A percentile compares a stretch with the other conserved stretches of the same genome.
Conservation (phyloP, 2,329 filamentous ascomycete genomes). For the Colletotrichum tamarilloi region DNA sequence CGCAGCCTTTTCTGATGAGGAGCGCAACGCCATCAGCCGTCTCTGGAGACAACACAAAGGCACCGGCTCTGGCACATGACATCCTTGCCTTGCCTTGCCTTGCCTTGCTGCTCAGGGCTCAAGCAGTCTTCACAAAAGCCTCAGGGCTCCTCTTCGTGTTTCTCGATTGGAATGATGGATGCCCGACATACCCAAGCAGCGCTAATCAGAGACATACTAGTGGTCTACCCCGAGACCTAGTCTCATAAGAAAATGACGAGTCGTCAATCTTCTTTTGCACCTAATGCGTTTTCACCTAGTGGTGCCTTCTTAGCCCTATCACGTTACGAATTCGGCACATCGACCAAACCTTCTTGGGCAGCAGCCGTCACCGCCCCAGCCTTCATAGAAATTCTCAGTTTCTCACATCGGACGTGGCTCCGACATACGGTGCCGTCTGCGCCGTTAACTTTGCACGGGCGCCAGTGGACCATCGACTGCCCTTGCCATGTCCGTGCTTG, state of each 20-base stretch:
- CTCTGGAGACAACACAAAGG: not conserved
- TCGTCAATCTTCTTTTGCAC: not conserved
- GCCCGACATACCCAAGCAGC: not conserved
- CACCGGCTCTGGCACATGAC: not conserved
- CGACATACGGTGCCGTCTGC: slow-evolving; percentile 20
- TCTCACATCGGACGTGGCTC: slow-evolving; percentile 17
- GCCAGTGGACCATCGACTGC: not conserved
- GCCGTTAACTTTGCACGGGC: not conserved
- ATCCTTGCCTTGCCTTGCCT: not conserved
- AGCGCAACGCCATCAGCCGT: not conserved
- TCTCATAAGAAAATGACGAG: slow-evolving; percentile 11
- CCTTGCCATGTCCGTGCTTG: slow-evolving; percentile 22
- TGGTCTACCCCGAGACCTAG: slow-evolving; percentile 16
- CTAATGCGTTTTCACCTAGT: not conserved
- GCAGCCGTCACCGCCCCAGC: slow-evolving; percentile 12
- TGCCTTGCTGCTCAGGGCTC: not conserved
- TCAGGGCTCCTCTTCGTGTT: not conserved
- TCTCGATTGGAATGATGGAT: not conserved
- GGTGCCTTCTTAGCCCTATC: not conserved
- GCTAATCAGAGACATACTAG: slow-evolving; percentile 25
- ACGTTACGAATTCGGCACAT: not conserved
- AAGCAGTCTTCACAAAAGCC: not conserved
- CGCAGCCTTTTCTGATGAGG: not conserved
- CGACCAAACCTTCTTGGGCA: not conserved
- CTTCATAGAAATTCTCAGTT: not conserved